Evolutionary conservation across 805 yeast species (phyloP).

Genomic region (Maudiozyma bulderi): DNA sequence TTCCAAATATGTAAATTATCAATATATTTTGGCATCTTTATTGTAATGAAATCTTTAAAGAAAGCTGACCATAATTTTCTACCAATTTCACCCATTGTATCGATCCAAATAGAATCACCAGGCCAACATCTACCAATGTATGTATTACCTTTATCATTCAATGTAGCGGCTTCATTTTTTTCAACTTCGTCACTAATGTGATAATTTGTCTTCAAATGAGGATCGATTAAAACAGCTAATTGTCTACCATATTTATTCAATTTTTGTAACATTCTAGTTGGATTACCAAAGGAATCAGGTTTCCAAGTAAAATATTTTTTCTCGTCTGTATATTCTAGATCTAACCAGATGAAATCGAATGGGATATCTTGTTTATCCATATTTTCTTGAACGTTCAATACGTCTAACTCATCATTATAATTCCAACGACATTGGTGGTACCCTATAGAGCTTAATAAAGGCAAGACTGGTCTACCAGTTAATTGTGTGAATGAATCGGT

Average conservation of each 20-base stretch:
- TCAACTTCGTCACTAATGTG: slow-evolving; percentile 47
- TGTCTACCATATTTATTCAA: slow-evolving; percentile 69
- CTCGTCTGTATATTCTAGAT: slow-evolving; percentile 79
- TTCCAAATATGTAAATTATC: slow-evolving; percentile 83
- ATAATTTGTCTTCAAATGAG: slow-evolving; percentile 74
- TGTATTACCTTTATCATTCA: slow-evolving; percentile 36
- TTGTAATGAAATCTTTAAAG: slow-evolving; percentile 35
- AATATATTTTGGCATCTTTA: slow-evolving; percentile 29
- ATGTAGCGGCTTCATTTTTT: slow-evolving; percentile 37
- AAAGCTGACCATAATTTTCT: slow-evolving; percentile 50
- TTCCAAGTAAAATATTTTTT: slow-evolving; percentile 93
- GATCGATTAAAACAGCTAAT: slow-evolving; percentile 79
- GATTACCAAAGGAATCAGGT: slow-evolving; percentile 60
- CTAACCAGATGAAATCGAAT: slow-evolving; percentile 89
- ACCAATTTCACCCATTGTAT: slow-evolving; percentile 60
- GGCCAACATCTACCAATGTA: slow-evolving; percentile 96
- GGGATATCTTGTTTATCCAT: slow-evolving; percentile 75
- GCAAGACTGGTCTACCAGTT: slow-evolving; percentile 67
- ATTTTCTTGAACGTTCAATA: slow-evolving; percentile 53
- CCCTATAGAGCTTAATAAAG: slow-evolving; percentile 71
- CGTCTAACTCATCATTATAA: slow-evolving; percentile 81
- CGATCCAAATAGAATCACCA: slow-evolving; percentile 91
- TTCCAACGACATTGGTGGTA: slow-evolving; percentile 98
- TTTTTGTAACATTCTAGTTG: slow-evolving; percentile 52
- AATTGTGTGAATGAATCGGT: slow-evolving; percentile 52